phyloP scores from a whole-genome alignment of 768 basidiomycete genomes.

The Vararia minispora region DNA sequence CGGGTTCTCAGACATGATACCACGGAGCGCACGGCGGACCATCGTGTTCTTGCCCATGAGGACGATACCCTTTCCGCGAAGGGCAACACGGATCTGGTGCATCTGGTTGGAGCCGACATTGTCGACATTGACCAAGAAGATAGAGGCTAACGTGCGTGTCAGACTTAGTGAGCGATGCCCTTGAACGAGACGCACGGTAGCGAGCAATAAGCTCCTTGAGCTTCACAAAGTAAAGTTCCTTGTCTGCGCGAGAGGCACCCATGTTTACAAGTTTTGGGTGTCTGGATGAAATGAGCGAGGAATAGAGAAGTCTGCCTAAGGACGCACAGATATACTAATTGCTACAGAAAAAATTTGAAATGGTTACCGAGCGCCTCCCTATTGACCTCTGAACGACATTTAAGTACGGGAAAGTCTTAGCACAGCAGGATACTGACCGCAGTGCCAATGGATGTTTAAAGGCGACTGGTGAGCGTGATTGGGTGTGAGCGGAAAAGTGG shows the following conservation, averaged over 20 bases:
- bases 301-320: background rate
- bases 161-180: conserved; percentile 1
- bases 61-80: conserved; percentile 93
- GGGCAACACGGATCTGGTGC: conserved; percentile 92
- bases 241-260: conserved; percentile 87
- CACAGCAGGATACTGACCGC: conserved; percentile 33
- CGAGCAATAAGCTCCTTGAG: conserved; percentile 86
- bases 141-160: conserved; percentile 55
- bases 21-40: conserved; percentile 96
- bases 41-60: conserved; percentile 99
- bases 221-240: conserved; percentile 86
- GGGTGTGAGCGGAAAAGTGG: conserved; percentile 7
- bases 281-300: conserved; percentile 5
- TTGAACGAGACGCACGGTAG: conserved; percentile 59
- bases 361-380: conserved; percentile 58
- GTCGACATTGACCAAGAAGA: conserved; percentile 99
- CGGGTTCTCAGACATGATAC: conserved; percentile 81
- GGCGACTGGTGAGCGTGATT: conserved; percentile 38
- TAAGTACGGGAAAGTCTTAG: background rate
- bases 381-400: conserved; percentile 67
- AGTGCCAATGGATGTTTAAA: conserved; percentile 96
- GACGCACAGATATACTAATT: conserved; percentile 6
- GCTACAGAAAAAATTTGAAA: conserved; percentile 5
- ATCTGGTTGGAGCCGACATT: conserved; percentile 99
- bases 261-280: conserved; percentile 37